Evolutionary conservation across 208 protist species (phyloP), one percentile per base, ranked within the genome.

Genomic region (Trypanosomatidae sp.): DNA sequence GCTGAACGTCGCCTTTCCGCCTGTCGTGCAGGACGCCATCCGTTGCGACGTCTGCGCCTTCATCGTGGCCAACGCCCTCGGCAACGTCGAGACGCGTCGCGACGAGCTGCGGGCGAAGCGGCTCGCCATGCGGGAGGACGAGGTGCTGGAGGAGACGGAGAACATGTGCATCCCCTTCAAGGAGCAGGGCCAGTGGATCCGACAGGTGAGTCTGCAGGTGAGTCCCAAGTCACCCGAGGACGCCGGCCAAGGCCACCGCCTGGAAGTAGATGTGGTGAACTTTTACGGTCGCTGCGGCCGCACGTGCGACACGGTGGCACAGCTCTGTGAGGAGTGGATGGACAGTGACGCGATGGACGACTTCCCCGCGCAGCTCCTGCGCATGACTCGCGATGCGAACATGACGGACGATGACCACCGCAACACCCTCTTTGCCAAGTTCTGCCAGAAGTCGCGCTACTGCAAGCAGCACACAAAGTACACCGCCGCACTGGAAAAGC

Each of bases 161-260:
- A 69, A 87, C 13, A 47, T 95, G 52, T 97, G 92, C 68, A 80
- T 89, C 17, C 92, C 90, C 0, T 88, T 91, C 70, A 76, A 76
- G n/a, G 76, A 85, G 2, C 44, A 72, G 25, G 92, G 92, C 12
- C 77, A 86, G 58, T 97, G 92, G 91, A 86, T 95, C 33, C 88
- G 92, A 2, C 76, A 85, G 44, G 66, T 81, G 47, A 62, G 46
- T n/a, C 50, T 91, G 30, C n/a, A 76, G 22, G 33, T 83, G 6
- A 43, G 74, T 28, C 58, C 50, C 0, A 33, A 62, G 10, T n/a
- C n/a, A n/a, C n/a, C n/a, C n/a, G n/a, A n/a, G n/a, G n/a, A n/a
- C n/a, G n/a, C n/a, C n/a, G n/a, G n/a, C n/a, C n/a, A n/a, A n/a
- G n/a, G n/a, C n/a, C n/a, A n/a, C n/a, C n/a, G n/a, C n/a, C n/a